These are phyloP conservation scores for Stephania japonica DNA, from an alignment of 164 flowering plant genomes.

Conservation along the genomic window DNA sequence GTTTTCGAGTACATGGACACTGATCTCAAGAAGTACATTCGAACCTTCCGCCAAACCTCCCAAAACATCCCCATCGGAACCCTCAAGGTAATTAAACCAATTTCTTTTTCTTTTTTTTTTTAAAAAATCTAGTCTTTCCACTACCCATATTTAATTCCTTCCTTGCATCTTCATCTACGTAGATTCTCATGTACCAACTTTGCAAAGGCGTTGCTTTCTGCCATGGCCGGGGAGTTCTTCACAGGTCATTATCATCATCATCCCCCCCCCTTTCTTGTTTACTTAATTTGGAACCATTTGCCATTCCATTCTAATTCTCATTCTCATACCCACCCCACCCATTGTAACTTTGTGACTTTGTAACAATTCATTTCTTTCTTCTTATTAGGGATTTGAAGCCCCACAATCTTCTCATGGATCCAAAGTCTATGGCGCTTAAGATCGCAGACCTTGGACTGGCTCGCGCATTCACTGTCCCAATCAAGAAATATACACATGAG, in stretches of 20 bases:
- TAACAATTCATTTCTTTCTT: too few relatives aligned
- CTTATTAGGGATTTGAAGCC: slow-evolving; percentile 99
- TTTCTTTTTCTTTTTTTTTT: too few relatives aligned
- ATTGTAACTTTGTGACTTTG: too few relatives aligned
- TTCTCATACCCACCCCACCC: too few relatives aligned
- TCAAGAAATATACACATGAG: slow-evolving; percentile 96
- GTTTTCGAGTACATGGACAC: slow-evolving; percentile 97
- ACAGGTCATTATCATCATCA: too few relatives aligned
- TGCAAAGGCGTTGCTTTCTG: slow-evolving; percentile 94
- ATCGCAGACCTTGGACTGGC: slow-evolving; percentile 95
- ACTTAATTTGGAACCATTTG: too few relatives aligned
- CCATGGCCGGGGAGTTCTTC: slow-evolving; percentile 86
- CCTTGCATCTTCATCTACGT: slow-evolving; percentile 8
- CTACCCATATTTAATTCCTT: too few relatives aligned
- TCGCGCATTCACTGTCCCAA: slow-evolving; percentile 70
- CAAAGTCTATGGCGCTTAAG: slow-evolving; percentile 64
- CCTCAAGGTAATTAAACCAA: slow-evolving; percentile 43
- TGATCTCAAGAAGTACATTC: slow-evolving; percentile 82
- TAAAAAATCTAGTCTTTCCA: too few relatives aligned
- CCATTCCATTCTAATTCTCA: too few relatives aligned
- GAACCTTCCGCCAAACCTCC: slow-evolving; percentile 55
- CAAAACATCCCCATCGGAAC: slow-evolving; percentile 37
- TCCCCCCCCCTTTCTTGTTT: too few relatives aligned
- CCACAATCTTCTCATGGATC: slow-evolving; percentile 91
- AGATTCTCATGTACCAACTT: slow-evolving; percentile 89